Conservation (phyloP, 163 green algal species). For the Picocystis sp. region DNA sequence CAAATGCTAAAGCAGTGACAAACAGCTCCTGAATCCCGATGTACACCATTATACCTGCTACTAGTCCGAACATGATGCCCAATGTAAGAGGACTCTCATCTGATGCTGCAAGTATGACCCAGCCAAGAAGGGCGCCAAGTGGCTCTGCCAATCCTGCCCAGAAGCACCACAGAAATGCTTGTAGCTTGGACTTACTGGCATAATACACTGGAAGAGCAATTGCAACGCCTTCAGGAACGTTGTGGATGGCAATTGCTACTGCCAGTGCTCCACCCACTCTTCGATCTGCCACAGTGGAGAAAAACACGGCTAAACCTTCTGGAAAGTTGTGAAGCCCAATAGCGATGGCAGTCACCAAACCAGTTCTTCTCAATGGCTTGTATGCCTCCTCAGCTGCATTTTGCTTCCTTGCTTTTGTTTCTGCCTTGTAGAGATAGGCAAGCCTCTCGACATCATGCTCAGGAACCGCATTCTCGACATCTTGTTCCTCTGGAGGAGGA, state of each 20-base stretch:
- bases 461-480: too few relatives aligned
- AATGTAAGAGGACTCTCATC: conserved; percentile 16
- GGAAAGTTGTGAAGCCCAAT: conserved; percentile 60
- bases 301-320: conserved; percentile 51
- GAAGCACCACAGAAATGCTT: conserved; percentile 46
- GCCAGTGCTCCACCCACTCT: conserved; percentile 36
- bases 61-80: conserved; percentile 35
- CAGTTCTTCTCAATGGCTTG: conserved; percentile 7
- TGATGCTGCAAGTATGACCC: conserved; percentile 13
- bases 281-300: conserved; percentile 36
- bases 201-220: conserved; percentile 70
- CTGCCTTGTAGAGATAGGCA: too few relatives aligned
- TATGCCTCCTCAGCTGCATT: too few relatives aligned
- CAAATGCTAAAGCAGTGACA: conserved; percentile 52
- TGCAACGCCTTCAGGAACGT: conserved; percentile 50
- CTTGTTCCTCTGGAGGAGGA: too few relatives aligned
- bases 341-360: conserved; percentile 39
- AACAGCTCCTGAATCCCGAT: conserved; percentile 57
- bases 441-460: too few relatives aligned
- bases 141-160: conserved; percentile 44
- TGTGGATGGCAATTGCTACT: conserved; percentile 56
- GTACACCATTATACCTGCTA: conserved; percentile 33
- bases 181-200: conserved; percentile 37
- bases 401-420: too few relatives aligned
- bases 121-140: conserved; percentile 45